Conservation (phyloP, 2,329 filamentous ascomycete genomes). For the Emergomyces orientalis region DNA sequence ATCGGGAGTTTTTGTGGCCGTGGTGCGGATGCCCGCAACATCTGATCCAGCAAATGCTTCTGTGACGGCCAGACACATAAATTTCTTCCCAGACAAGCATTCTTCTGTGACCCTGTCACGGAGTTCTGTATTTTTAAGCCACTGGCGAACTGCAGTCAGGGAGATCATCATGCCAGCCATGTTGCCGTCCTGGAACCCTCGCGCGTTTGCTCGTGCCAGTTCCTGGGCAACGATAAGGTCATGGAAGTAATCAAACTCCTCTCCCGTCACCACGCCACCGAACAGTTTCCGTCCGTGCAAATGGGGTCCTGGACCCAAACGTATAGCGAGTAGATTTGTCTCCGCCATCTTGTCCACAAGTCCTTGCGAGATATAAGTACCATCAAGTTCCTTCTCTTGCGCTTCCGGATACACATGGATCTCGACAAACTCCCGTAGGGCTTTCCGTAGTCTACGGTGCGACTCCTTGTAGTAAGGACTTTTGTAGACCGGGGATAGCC, state of each 20-base stretch:
- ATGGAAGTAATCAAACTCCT: constrained; percentile 83
- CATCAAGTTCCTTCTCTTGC: constrained; percentile 54
- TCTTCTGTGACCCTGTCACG: constrained; percentile 61
- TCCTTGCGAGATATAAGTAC: constrained; percentile 56
- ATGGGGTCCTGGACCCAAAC: constrained; percentile 73
- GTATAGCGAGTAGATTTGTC: constrained; percentile 67
- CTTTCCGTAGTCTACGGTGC: constrained; percentile 49
- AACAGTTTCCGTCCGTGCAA: constrained; percentile 61
- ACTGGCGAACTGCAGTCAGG: constrained; percentile 71
- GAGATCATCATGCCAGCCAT: constrained; percentile 80
- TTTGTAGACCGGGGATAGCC: constrained; percentile 42
- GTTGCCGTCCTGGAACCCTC: constrained; percentile 76
- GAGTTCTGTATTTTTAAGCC: constrained; percentile 57
- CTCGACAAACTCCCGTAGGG: constrained; percentile 51
- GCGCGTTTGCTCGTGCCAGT: constrained; percentile 57
- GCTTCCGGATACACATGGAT: constrained; percentile 48
- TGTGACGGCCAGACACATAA: constrained; percentile 79
- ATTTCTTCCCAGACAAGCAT: constrained; percentile 71
- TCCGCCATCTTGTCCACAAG: constrained; percentile 72
- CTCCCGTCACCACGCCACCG: constrained; percentile 57
- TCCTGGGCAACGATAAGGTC: constrained; percentile 71
- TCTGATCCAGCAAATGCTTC: constrained; percentile 69
- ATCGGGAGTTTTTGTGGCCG: constrained; percentile 43
- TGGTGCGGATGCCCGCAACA: constrained; percentile 54
- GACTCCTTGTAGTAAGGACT: constrained; percentile 53